Evolutionary conservation across 2,329 filamentous ascomycete species (phyloP).

Genomic region (Ceratocystis smalleyi): DNA sequence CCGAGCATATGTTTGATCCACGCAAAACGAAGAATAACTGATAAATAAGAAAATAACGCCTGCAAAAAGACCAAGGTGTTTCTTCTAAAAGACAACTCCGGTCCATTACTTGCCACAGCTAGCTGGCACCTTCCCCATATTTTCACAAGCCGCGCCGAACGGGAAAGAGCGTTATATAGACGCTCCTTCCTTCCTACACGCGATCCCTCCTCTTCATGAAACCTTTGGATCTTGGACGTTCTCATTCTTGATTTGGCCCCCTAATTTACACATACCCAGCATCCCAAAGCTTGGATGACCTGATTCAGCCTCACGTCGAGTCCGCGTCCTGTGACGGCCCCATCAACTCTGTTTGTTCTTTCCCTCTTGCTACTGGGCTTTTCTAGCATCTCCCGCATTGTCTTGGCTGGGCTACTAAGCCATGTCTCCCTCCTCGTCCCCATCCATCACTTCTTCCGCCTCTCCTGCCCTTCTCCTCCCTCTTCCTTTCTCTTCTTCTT

Average conservation of each 20-base stretch:
- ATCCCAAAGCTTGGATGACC: no score
- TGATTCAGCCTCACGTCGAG: no score
- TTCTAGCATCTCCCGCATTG: not conserved
- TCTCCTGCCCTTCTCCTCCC: not conserved
- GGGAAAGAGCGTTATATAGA: not conserved
- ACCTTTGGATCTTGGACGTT: not conserved
- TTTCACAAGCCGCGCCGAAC: not conserved
- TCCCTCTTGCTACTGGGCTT: not conserved
- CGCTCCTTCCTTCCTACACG: not conserved
- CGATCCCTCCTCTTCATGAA: not conserved
- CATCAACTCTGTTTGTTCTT: no score
- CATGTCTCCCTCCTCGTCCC: not conserved
- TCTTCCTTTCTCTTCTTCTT: not conserved
- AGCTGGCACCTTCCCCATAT: not conserved
- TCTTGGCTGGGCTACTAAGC: not conserved
- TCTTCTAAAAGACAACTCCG: no score
- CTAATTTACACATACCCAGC: not conserved
- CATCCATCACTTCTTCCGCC: slow-evolving; percentile 2
- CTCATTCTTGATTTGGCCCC: not conserved
- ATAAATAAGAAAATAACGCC: no score
- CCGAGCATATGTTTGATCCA: not conserved
- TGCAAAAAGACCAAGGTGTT: no score
- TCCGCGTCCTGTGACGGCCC: no score
- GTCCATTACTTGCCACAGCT: no score
- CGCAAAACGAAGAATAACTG: not conserved